Percentiles rank a stretch among this genome's conserved stretches.
Conservation (phyloP, 139 green algal genomes). For the Tetradesmus obliquus region DNA sequence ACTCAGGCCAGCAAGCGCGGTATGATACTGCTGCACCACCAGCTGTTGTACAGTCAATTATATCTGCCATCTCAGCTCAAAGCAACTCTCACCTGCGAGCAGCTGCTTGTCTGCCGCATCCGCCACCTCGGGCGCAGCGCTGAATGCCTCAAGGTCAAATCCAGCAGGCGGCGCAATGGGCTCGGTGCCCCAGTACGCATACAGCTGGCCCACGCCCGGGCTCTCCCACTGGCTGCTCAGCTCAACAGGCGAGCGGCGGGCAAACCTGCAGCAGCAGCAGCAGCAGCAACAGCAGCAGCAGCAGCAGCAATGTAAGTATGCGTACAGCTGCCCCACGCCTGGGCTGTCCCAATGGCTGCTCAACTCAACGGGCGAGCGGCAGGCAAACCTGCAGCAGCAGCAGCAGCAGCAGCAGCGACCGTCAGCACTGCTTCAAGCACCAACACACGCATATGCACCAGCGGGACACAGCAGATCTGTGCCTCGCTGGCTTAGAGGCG, state of each 20-base stretch:
- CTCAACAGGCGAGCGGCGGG: too few species aligned
- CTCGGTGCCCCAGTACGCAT: conserved; percentile 11
- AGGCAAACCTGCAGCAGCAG: background rate
- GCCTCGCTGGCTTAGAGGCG: too few species aligned
- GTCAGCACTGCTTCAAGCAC: background rate
- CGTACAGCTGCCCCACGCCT: too few species aligned
- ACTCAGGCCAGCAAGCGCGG: too few species aligned
- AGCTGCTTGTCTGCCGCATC: background rate
- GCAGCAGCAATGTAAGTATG: background rate
- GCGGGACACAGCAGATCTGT: too few species aligned
- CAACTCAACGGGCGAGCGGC: background rate
- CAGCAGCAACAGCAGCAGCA: background rate
- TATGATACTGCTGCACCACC: too few species aligned
- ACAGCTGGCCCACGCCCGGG: background rate
- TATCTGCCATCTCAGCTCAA: too few species aligned
- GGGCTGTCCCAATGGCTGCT: background rate
- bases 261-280: conserved; percentile 1
- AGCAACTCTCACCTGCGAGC: background rate
- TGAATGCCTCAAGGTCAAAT: conserved; percentile 27
- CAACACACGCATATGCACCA: background rate
- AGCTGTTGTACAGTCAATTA: background rate
- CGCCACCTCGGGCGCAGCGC: background rate
- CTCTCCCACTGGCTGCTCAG: background rate
- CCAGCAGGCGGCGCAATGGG: background rate
- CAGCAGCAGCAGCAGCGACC: background rate